phyloP scores from a whole-genome alignment of 148 eudicot genomes.

The Talinum fruticosum region DNA sequence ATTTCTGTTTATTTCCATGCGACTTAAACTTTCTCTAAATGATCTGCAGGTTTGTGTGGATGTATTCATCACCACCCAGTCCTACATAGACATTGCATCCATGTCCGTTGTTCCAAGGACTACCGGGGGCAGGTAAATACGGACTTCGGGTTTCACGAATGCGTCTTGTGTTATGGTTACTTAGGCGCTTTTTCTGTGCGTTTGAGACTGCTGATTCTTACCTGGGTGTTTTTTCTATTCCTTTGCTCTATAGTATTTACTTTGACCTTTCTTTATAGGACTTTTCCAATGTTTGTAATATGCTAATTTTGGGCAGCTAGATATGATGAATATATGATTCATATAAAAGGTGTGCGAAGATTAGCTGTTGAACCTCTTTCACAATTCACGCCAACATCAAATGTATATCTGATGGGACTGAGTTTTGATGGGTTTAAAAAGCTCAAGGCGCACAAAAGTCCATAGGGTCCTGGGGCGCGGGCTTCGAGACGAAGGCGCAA shows the following conservation, averaged over 20 bases:
- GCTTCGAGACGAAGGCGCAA: too few species aligned
- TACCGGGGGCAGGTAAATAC: slow-evolving; percentile 95
- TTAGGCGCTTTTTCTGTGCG: not conserved
- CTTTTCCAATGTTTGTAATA: too few species aligned
- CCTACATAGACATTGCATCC: slow-evolving; percentile 88
- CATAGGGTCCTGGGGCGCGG: too few species aligned
- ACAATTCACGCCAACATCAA: not conserved
- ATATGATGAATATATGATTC: not conserved
- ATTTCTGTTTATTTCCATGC: not conserved
- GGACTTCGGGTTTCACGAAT: not conserved
- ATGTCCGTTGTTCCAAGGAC: slow-evolving; percentile 87
- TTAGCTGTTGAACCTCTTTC: not conserved
- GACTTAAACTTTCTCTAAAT: slow-evolving; percentile 8
- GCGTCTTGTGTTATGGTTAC: not conserved
- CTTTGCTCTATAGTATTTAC: too few species aligned
- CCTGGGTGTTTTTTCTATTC: not conserved
- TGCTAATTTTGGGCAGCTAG: not conserved
- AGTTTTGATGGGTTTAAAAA: too few species aligned
- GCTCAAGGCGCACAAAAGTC: too few species aligned
- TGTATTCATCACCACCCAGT: slow-evolving; percentile 80
- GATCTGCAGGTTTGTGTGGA: slow-evolving; percentile 85
- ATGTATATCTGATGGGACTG: too few species aligned
- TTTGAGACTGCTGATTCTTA: not conserved
- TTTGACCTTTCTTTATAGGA: not conserved
- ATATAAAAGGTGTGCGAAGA: not conserved